phyloP scores from a whole-genome alignment of 169 alveolate genomes.

The Plasmodium adleri region DNA sequence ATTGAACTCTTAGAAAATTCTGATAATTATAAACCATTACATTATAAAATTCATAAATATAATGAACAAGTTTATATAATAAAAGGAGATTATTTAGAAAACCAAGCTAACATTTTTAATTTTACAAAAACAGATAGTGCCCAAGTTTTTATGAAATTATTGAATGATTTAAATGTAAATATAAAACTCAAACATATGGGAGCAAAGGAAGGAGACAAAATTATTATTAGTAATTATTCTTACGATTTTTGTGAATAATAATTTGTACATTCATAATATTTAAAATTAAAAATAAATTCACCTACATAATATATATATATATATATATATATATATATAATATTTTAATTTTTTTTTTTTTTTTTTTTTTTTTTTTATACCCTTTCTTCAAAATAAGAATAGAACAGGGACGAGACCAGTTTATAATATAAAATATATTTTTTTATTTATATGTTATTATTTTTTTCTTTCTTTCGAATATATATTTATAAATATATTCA shows the following conservation, averaged over 20 bases:
- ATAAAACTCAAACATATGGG: constrained; percentile 65
- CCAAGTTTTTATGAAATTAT: constrained; percentile 53
- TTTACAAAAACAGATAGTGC: constrained; percentile 74
- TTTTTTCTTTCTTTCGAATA: too few species aligned
- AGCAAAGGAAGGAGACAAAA: constrained; percentile 72
- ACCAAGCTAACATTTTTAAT: constrained; percentile 84
- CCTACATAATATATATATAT: too few species aligned
- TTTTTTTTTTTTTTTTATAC: too few species aligned
- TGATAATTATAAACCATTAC: constrained; percentile 78
- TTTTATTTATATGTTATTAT: too few species aligned
- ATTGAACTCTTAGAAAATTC: constrained; percentile 78
- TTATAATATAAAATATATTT: too few species aligned
- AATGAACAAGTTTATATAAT: constrained; percentile 79
- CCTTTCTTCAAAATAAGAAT: too few species aligned
- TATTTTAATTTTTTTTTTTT: too few species aligned
- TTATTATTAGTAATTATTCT: constrained; percentile 59
- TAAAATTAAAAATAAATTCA: too few species aligned
- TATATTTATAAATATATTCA: too few species aligned
- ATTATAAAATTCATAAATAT: constrained; percentile 76
- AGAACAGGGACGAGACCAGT: too few species aligned
- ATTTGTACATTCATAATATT: too few species aligned
- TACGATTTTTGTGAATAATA: constrained; percentile 16
- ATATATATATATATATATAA: too few species aligned
- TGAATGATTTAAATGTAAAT: constrained; percentile 61
- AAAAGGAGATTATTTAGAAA: constrained; percentile 79